Conservation (phyloP, 805 yeast genomes). For the Suhomyces emberorum region DNA sequence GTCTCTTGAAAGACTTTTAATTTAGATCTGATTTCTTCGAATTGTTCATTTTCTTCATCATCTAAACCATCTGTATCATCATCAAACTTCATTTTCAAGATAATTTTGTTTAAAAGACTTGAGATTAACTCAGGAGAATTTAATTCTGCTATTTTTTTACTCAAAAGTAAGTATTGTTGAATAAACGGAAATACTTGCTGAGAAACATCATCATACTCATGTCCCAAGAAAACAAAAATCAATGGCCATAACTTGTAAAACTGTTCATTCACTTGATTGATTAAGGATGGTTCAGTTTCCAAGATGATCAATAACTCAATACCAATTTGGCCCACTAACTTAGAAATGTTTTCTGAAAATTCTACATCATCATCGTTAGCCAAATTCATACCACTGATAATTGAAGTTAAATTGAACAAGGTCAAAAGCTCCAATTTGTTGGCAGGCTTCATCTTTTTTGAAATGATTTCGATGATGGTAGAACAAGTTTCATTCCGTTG, state of each 20-base stretch:
- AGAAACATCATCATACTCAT: slow-evolving; percentile 87
- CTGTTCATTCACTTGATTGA: slow-evolving; percentile 34
- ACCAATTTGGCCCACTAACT: slow-evolving; percentile 69
- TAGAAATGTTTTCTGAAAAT: slow-evolving; percentile 73
- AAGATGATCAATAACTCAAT: slow-evolving; percentile 68
- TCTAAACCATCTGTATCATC: slow-evolving; percentile 61
- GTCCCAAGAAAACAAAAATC: slow-evolving; percentile 64
- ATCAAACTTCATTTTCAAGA: slow-evolving; percentile 77
- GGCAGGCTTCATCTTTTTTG: slow-evolving; percentile 74
- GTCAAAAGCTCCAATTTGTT: slow-evolving; percentile 68
- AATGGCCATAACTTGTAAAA: slow-evolving; percentile 46
- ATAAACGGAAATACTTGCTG: slow-evolving; percentile 79
- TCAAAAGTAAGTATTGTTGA: slow-evolving; percentile 64
- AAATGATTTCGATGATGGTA: slow-evolving; percentile 60
- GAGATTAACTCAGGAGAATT: slow-evolving; percentile 50
- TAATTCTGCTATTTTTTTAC: slow-evolving; percentile 52
- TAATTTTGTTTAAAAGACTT: slow-evolving; percentile 62
- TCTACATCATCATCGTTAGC: slow-evolving; percentile 51
- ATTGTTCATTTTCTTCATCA: slow-evolving; percentile 69
- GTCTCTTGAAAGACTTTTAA: slow-evolving; percentile 82
- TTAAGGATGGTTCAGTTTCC: slow-evolving; percentile 44
- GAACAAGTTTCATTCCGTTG: slow-evolving; percentile 58
- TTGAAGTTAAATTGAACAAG: slow-evolving; percentile 61
- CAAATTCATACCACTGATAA: slow-evolving; percentile 37
- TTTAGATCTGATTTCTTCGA: slow-evolving; percentile 71